These are phyloP conservation scores for Blastocladiella emersonii DNA, from an alignment of 371 early-diverging fungal genomes.

Conservation along the genomic window DNA sequence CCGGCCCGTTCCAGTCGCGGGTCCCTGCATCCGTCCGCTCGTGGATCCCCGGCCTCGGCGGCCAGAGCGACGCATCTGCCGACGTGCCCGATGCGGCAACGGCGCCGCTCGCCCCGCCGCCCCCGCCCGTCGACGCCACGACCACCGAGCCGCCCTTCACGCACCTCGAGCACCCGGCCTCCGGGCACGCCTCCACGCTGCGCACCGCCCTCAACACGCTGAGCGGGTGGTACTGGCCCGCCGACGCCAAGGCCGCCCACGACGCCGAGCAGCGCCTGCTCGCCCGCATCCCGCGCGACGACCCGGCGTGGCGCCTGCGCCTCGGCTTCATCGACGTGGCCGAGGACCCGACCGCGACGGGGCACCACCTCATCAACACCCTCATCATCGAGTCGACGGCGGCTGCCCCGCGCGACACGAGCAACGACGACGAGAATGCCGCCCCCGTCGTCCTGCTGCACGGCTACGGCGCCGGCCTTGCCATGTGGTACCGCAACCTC, in stretches of 20 bases:
- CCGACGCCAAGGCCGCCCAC: neutral
- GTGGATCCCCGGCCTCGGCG: too few relatives aligned
- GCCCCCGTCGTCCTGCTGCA: conserved; percentile 2
- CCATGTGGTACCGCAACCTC: conserved; percentile 3
- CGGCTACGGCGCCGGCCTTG: conserved; percentile 10
- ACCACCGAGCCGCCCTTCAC: neutral
- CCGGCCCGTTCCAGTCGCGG: too few relatives aligned
- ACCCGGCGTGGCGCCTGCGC: neutral
- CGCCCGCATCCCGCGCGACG: neutral
- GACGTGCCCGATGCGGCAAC: neutral
- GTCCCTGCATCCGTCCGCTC: too few relatives aligned
- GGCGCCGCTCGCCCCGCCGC: neutral
- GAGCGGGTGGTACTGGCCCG: conserved; percentile 1
- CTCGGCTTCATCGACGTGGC: neutral
- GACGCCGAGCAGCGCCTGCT: neutral
- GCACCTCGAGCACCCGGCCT: neutral
- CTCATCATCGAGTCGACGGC: conserved; percentile 2
- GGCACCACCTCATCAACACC: conserved; percentile 7
- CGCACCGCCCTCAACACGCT: neutral
- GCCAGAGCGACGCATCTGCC: too few relatives aligned
- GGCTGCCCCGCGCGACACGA: too few relatives aligned
- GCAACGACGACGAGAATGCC: neutral
- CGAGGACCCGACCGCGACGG: neutral
- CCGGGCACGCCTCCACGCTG: neutral
- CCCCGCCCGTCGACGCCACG: neutral